A percentile compares a stretch with the other conserved stretches of the same genome.
These are phyloP conservation scores for Phoma sp. DNA, from an alignment of 2,329 filamentous ascomycete genomes.

Conservation along the genomic window DNA sequence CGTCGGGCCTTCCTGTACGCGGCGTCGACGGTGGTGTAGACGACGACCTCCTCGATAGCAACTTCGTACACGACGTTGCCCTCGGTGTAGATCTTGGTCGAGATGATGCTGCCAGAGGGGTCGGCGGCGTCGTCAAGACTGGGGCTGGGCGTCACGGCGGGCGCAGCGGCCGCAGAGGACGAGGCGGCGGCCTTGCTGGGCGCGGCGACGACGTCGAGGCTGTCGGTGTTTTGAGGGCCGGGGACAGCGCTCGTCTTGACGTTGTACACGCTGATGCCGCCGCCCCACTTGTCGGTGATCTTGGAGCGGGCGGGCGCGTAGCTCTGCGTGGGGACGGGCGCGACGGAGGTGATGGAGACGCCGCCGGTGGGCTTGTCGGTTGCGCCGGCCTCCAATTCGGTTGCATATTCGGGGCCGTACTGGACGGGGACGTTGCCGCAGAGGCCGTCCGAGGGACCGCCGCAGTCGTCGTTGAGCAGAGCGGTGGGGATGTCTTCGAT, in stretches of 20 bases:
- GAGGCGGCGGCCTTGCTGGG: constrained; percentile 14
- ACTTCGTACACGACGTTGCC: constrained; percentile 54
- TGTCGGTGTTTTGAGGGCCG: constrained; percentile 12
- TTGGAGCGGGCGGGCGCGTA: constrained; percentile 41
- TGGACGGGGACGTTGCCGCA: constrained; percentile 69
- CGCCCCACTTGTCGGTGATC: constrained; percentile 42
- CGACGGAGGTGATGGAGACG: constrained; percentile 22
- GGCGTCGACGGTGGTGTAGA: constrained; percentile 50
- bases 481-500: constrained; percentile 62
- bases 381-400: constrained; percentile 29
- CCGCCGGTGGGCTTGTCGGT: constrained; percentile 30
- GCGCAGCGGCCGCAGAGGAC: constrained; percentile 19
- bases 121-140: constrained; percentile 15
- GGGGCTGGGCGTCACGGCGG: constrained; percentile 34
- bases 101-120: constrained; percentile 35
- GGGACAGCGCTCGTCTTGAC: constrained; percentile 18
- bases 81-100: constrained; percentile 52
- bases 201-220: constrained; percentile 8
- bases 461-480: constrained; percentile 66
- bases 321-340: constrained; percentile 42
- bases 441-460: constrained; percentile 63
- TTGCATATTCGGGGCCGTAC: constrained; percentile 53
- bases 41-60: constrained; percentile 52
- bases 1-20: constrained; percentile 31
- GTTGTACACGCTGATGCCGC: constrained; percentile 43